These are phyloP conservation scores for Cylindrodendrum hubeiense DNA, from an alignment of 2,329 filamentous ascomycete species.

Conservation along the genomic window DNA sequence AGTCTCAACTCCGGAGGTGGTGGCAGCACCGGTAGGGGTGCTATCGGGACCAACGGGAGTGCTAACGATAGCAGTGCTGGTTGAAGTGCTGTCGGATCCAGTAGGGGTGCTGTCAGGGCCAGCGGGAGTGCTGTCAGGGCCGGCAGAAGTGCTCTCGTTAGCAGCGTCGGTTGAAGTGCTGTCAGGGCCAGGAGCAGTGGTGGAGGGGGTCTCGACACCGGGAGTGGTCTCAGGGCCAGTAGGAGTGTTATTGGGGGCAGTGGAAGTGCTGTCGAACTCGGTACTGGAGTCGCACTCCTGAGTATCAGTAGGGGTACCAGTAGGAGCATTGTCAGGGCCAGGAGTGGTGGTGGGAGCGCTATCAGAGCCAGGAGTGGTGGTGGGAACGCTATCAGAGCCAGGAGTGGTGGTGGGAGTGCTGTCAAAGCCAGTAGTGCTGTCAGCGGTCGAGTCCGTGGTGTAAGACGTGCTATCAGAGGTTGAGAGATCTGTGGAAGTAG, in stretches of 20 bases:
- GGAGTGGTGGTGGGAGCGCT: constrained; percentile 20
- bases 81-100: constrained; percentile 13
- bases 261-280: background rate
- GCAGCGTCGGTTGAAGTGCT: constrained; percentile 7
- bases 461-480: background rate
- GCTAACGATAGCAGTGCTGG: background rate
- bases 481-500: background rate
- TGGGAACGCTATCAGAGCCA: background rate
- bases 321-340: background rate
- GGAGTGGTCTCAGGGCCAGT: constrained; percentile 9
- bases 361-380: constrained; percentile 1
- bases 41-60: background rate
- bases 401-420: no score
- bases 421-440: background rate
- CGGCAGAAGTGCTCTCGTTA: background rate
- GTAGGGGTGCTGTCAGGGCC: background rate
- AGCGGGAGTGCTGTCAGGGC: background rate
- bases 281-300: background rate
- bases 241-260: background rate
- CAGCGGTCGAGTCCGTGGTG: no score
- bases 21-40: background rate
- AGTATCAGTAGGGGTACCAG: background rate
- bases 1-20: no score
- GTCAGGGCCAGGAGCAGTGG: background rate
- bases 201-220: no score